Evolutionary conservation across 352 stramenopile genomes (phyloP), one percentile per base, ranked within the genome.

Genomic region (Pythium brassicae): DNA sequence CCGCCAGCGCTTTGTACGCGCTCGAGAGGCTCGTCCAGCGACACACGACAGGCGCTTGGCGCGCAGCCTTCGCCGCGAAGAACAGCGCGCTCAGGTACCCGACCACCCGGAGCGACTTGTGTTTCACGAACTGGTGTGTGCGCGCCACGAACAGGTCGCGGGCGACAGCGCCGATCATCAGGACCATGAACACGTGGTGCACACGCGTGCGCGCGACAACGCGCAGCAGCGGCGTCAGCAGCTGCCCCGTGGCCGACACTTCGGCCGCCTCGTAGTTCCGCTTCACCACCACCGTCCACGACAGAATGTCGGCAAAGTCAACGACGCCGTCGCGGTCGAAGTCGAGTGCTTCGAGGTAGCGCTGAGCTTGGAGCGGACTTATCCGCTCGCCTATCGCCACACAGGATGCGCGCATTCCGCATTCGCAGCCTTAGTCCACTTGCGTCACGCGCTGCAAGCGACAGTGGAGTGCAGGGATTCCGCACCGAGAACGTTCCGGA

Each of bases 231-330:
- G n/a, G 4, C 40, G 27, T 42, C 34, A 34, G 22, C 25, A 44
- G 17, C n/a, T 52, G 47, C 14, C 25, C 15, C 26, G 14, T 49
- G 1, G 29, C 19, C 2, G 55, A 49, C 3, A n/a, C 34, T 15
- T 58, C 50, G 0, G 23, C 49, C 10, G 60, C 34, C 39, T 84
- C 64, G 55, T 86, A 67, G 20, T 82, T 82, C 6, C 55, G 62
- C 54, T 94, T 94, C 68, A 94, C 83, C 29, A 89, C 72, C 1
- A 80, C 77, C 0, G 70, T 71, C 78, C 83, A 92, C 4, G 80
- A 91, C 3, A 94, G 59, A 45, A 94, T 81, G 61, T 94, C 83
- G 3, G 51, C 59, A 50, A 94, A 88, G 52, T 94, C 81, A 9
- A 92, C 81, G 0, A 83, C 65, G 4, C 83, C 81, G 48, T 92